Percentiles rank a stretch among this genome's conserved stretches.
phyloP scores from a whole-genome alignment of 306 rosid genomes.

The Herpetospermum pedunculosum region DNA sequence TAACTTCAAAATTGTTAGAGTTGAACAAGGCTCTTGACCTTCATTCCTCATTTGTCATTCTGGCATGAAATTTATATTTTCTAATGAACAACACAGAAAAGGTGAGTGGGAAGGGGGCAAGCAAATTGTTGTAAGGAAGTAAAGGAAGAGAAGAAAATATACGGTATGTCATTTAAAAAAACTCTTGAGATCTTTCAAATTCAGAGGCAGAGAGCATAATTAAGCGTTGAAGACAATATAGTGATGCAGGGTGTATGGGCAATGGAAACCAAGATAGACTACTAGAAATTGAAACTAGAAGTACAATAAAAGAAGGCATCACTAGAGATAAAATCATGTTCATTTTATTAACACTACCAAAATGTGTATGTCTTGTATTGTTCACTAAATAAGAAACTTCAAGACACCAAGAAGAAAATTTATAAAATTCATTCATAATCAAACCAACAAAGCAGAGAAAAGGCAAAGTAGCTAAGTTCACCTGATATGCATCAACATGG shows the following conservation, averaged over 20 bases:
- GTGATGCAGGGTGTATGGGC: neutral
- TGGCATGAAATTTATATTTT: neutral
- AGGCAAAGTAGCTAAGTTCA: constrained; percentile 1
- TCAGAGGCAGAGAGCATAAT: neutral
- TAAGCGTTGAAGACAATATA: neutral
- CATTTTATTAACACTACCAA: neutral
- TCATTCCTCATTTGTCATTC: neutral
- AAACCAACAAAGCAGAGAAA: neutral
- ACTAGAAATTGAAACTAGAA: neutral
- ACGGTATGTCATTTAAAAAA: neutral
- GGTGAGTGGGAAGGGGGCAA: neutral
- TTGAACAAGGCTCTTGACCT: neutral
- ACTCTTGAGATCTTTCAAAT: neutral
- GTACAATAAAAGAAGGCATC: neutral
- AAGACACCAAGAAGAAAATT: neutral
- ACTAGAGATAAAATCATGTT: neutral
- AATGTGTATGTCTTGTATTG: neutral
- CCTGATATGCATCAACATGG: constrained; percentile 25
- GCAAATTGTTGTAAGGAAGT: neutral
- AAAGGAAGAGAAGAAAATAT: neutral
- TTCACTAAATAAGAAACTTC: neutral
- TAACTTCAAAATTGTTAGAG: neutral
- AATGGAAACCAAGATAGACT: neutral
- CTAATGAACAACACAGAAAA: neutral
- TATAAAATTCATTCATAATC: neutral